Evolutionary conservation across 2,329 filamentous ascomycete genomes (phyloP), one percentile per base, ranked within the genome.

Genomic region (Cadophora luteo-olivacea): DNA sequence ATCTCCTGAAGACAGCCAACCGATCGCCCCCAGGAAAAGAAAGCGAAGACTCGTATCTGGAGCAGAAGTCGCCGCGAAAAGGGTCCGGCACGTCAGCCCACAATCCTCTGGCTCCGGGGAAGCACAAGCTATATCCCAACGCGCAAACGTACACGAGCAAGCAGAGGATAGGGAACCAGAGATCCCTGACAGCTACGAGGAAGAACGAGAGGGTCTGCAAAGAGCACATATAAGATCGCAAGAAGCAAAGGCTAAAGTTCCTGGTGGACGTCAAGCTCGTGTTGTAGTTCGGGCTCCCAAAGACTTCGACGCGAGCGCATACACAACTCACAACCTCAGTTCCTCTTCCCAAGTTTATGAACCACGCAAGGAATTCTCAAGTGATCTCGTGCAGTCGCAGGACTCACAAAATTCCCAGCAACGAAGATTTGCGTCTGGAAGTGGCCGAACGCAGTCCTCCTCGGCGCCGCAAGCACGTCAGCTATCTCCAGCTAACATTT

Each of bases 131-230:
- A 66, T 65, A 19, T 70, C 65, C 38, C 65, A 68, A 51, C 69
- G 24, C 41, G 41, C 16, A 45, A 19, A 45, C 12, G n/a, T 22
- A 49, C 45, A 8, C 6, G 45, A 49, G 6, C 45, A 11, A 19
- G 45, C 8, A 11, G n/a, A 49, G 45, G 3, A 49, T 19, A 19
- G 16, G 6, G n/a, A 49, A 49, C 19, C 45, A 19, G 74, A 75
- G 57, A 74, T 76, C 16, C 72, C 70, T 45, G 74, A 76, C 69
- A 74, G 69, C 36, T 75, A 74, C 73, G 73, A 75, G 64, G 70
- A 74, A 25, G 70, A 72, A n/a, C 24, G 38, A 24, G 29, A n/a
- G 25, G 9, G 57, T 19, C 22, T 33, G 33, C 32, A 7, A 11
- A 61, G 51, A 49, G 6, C 19, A 6, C 45, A 49, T 14, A 9